Evolutionary conservation across 768 basidiomycete genomes (phyloP).

Genomic region (Pleurotus cornucopiae): DNA sequence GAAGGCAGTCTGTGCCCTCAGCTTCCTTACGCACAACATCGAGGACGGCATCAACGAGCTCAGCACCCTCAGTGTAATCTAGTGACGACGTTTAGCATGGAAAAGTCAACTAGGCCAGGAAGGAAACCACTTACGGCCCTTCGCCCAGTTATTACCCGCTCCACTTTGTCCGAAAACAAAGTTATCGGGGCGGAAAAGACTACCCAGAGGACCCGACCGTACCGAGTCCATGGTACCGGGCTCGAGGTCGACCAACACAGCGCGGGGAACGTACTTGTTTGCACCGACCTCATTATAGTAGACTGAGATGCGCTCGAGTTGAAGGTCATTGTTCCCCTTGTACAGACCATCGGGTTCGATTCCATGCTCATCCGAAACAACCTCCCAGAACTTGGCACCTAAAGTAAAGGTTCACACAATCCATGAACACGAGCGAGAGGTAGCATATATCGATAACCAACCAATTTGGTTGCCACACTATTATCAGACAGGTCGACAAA

Average conservation of each 20-base stretch:
- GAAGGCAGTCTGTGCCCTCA: constrained; percentile 94
- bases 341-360: constrained; percentile 92
- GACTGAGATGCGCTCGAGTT: constrained; percentile 95
- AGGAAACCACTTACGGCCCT: constrained; percentile 77
- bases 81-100: not conserved
- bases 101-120: not conserved
- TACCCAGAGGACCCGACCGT: constrained; percentile 84
- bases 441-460: constrained; percentile 34
- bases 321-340: constrained; percentile 90
- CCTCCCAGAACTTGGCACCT: constrained; percentile 98
- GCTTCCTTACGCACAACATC: constrained; percentile 99
- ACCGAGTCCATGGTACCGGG: constrained; percentile 96
- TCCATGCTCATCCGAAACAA: constrained; percentile 97
- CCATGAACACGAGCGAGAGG: constrained; percentile 12
- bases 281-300: constrained; percentile 97
- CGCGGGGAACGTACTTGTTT: constrained; percentile 98
- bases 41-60: constrained; percentile 96
- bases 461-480: constrained; percentile 99
- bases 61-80: constrained; percentile 96
- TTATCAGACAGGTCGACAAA: constrained; percentile 22
- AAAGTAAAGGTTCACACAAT: constrained; percentile 12
- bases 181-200: constrained; percentile 96
- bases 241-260: constrained; percentile 95
- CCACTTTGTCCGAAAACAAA: constrained; percentile 98
- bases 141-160: constrained; percentile 99